These are phyloP conservation scores for Colletotrichum sp. DNA, from an alignment of 2,329 filamentous ascomycete species.

Conservation along the genomic window DNA sequence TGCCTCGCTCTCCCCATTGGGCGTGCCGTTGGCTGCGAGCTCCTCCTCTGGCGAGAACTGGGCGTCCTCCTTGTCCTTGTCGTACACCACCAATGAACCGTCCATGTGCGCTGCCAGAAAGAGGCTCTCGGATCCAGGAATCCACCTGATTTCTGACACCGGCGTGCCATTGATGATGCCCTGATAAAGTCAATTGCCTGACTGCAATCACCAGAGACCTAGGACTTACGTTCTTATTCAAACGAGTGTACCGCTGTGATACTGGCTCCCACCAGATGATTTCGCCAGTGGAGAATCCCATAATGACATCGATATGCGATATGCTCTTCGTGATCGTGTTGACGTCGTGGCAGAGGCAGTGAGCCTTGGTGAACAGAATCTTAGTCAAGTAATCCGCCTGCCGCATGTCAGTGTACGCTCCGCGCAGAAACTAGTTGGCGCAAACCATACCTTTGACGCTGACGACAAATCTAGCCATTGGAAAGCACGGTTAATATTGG, in stretches of 20 bases:
- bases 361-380: slow-evolving; percentile 94
- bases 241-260: slow-evolving; percentile 90
- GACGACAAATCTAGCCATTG: slow-evolving; percentile 90
- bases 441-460: slow-evolving; percentile 10
- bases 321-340: slow-evolving; percentile 81
- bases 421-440: neutral
- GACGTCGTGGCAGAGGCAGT: slow-evolving; percentile 93
- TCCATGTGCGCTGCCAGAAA: slow-evolving; percentile 94
- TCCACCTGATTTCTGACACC: slow-evolving; percentile 88
- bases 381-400: slow-evolving; percentile 92
- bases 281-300: slow-evolving; percentile 96
- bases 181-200: slow-evolving; percentile 43
- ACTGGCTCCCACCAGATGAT: slow-evolving; percentile 99
- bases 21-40: slow-evolving; percentile 36
- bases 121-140: slow-evolving; percentile 90
- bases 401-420: slow-evolving; percentile 28
- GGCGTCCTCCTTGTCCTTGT: slow-evolving; percentile 95
- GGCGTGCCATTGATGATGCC: slow-evolving; percentile 87
- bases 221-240: slow-evolving; percentile 86
- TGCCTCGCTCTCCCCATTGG: slow-evolving; percentile 36
- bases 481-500: slow-evolving; percentile 93
- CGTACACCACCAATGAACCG: slow-evolving; percentile 89
- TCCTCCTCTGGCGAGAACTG: slow-evolving; percentile 76
- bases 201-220: neutral
- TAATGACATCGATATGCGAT: slow-evolving; percentile 85